Evolutionary conservation across 306 rosid species (phyloP), one percentile per base, ranked within the genome.

Genomic region (Malus asiatica): DNA sequence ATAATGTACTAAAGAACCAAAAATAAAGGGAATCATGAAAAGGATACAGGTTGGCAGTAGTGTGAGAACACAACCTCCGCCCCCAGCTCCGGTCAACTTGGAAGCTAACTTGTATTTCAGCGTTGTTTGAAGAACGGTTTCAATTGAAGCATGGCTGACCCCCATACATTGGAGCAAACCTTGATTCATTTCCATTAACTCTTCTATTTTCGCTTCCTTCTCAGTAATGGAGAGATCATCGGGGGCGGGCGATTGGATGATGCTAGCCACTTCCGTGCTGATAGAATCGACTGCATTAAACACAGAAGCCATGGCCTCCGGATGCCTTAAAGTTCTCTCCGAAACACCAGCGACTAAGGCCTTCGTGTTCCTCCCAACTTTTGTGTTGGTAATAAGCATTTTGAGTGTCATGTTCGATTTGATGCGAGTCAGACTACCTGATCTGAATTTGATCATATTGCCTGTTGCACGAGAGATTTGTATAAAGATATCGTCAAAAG

Each of bases 61-160:
- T 7, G 99, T 95, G 63, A 95, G 90, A 88, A 95, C 99, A 85
- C 99, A 95, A 74, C 99, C 99, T 40, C 99, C 97, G 55, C 97
- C 99, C 40, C 99, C 99, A 59, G 97, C 99, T 84, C 99, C 99
- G 12, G 99, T 95, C 82, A 95, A 87, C 67, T 95, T 95, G 60
- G 99, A 95, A 78, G 89, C 86, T 65, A 95, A 78, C 86, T 85
- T 86, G 88, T 92, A 95, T 77, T 92, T 95, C 79, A 87, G 77
- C 2, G 97, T 95, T 18, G 98, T 95, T 55, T 87, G 87, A 42
- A 92, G 93, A 86, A 92, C 90, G 51, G 93, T 92, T 87, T 95
- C 98, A 45, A 95, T 89, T 59, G 93, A 84, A 76, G 90, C 76
- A 80, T 95, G 98, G 85, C 96, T 87, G 68, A 95, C 97, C 64